A percentile compares a stretch with the other conserved stretches of the same genome.
Conservation (phyloP, 192 early-diverging fungal species). For the Gamsiella multidivaricata region DNA sequence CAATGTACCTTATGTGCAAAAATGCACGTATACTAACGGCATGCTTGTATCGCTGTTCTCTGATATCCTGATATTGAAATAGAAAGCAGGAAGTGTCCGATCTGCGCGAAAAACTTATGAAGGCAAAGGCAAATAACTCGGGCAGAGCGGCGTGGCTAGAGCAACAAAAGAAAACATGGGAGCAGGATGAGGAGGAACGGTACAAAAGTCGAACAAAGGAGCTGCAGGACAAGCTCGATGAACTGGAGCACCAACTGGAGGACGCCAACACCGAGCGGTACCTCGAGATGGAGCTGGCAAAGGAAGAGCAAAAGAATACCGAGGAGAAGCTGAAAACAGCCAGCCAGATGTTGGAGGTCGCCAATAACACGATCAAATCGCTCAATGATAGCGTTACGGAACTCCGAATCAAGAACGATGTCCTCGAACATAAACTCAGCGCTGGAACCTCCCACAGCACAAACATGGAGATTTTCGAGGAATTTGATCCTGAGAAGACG, state of each 20-base stretch:
- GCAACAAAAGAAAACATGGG: conserved; percentile 17
- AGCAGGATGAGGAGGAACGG: conserved; percentile 7
- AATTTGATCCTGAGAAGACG: conserved; percentile 9
- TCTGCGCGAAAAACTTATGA: conserved; percentile 14
- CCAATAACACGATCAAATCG: not conserved
- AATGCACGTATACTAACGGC: no score
- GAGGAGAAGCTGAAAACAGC: conserved; percentile 8
- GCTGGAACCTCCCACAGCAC: no score
- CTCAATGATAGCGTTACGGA: conserved; percentile 8
- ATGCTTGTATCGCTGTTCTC: no score
- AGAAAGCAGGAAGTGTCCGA: conserved; percentile 9
- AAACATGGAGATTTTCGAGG: conserved; percentile 20
- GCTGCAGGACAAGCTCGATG: conserved; percentile 9
- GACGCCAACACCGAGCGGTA: conserved; percentile 30
- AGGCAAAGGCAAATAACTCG: conserved; percentile 9
- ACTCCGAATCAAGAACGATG: conserved; percentile 15
- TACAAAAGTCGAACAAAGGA: not conserved
- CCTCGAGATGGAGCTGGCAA: conserved; percentile 17
- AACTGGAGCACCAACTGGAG: conserved; percentile 17
- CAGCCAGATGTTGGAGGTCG: not conserved
- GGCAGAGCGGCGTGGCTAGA: conserved; percentile 7
- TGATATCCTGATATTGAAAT: no score
- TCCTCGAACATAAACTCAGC: conserved; percentile 9
- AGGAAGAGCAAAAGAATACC: conserved; percentile 11
- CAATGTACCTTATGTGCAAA: no score